Base-by-base conservation (phyloP, 164 flowering plant genomes). In the Berberis thunbergii region DNA sequence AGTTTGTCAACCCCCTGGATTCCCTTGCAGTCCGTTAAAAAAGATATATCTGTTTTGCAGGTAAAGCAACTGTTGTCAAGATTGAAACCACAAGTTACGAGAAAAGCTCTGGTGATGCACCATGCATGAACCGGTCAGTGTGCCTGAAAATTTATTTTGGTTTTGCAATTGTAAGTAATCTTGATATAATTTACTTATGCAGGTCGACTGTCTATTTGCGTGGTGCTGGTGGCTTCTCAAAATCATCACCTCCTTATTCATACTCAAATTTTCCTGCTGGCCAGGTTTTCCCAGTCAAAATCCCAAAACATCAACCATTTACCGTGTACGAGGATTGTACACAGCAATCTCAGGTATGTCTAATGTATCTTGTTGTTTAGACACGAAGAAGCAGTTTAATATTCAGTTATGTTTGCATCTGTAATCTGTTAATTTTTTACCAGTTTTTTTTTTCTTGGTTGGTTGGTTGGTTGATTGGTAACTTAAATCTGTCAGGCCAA, bases 181-280 rank as follows among this genome's bases (percentile, higher is more conserved):
- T 42, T 39, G 56, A 9, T 57, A 10, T 56, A 39, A 54, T 48
- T 41, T 60, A 62, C 26, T 7, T 61, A n/a, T 73, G 68, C 79
- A 93, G 98, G 77, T 39, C 57, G 50, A 79, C 94, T 60, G 43
- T 69, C 49, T 93, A 65, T 74, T 69, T 93, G 60, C 81, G 95
- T 3, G 97, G 98, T 76, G 92, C 95, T 73, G 97, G 98, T 69
- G 96, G 98, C 63, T 93, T 93, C 77, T 90, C 98, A 70, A 83
- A 83, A 56, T 78, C 95, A 56, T 79, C 91, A 69, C 67, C 74
- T 9, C 86, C 86, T 8, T 93, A 69, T 74, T 85, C 97, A 42
- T 88, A 78, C 76, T 69, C 85, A 43, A 88, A 79, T 50, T 83
- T 85, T 79, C 83, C 85, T 54, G 43, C 68, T 11, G 77, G 73